Conservation (phyloP, 306 rosid species). For the Cucurbita moschata region DNA sequence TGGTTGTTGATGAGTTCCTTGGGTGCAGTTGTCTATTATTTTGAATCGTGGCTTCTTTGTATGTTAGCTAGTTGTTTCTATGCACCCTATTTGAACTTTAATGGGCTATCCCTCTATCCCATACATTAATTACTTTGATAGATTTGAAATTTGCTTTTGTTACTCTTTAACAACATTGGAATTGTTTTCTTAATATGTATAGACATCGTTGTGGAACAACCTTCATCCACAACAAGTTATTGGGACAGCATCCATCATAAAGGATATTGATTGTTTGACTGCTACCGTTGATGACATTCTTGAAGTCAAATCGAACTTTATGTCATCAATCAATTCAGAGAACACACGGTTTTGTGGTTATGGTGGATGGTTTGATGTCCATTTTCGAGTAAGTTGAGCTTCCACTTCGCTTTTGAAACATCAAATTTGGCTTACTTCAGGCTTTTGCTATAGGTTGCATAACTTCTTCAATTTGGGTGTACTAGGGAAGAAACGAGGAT, state of each 20-base stretch:
- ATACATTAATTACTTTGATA: not conserved
- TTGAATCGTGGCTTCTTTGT: not conserved
- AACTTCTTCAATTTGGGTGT: slow-evolving; percentile 8
- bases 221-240: slow-evolving; percentile 83
- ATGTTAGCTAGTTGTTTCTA: not conserved
- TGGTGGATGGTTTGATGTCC: slow-evolving; percentile 98
- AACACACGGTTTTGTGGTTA: slow-evolving; percentile 61
- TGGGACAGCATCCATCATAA: slow-evolving; percentile 61
- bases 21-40: not conserved
- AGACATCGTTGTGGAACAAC: slow-evolving; percentile 89
- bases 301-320: slow-evolving; percentile 46
- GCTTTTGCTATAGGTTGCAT: not conserved
- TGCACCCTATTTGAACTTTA: not conserved
- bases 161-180: not conserved
- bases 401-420: not conserved
- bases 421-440: not conserved
- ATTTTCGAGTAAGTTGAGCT: slow-evolving; percentile 59
- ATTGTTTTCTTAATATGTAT: slow-evolving; percentile 8
- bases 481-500: slow-evolving; percentile 80
- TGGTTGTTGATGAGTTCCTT: not conserved
- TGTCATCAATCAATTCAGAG: slow-evolving; percentile 35
- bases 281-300: slow-evolving; percentile 66
- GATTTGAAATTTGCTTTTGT: not conserved
- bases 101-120: not conserved
- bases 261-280: slow-evolving; percentile 85